Conservation (phyloP, 345 rosid species). For the Fremontodendron californicum region DNA sequence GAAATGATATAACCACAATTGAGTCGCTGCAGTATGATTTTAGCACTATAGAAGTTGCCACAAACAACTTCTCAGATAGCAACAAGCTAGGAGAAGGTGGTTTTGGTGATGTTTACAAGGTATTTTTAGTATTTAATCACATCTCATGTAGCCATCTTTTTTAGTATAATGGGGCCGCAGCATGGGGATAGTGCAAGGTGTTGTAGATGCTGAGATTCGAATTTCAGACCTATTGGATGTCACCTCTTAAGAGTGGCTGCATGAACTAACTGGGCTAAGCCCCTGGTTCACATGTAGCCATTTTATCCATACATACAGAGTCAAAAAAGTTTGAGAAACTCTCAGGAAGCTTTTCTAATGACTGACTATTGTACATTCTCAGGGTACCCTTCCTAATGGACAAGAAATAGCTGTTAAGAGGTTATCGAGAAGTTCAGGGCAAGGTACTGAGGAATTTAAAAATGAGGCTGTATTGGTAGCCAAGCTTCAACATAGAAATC, state of each 20-base stretch:
- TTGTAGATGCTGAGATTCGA: too few relatives aligned
- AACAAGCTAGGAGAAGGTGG: not conserved
- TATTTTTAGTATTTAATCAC: not conserved
- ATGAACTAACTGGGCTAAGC: too few relatives aligned
- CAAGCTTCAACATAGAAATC: slow-evolving; percentile 31
- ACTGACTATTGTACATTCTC: not conserved
- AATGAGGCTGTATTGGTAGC: slow-evolving; percentile 11
- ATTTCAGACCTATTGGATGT: too few relatives aligned
- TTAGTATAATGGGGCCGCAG: too few relatives aligned
- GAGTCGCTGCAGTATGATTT: not conserved
- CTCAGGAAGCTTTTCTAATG: not conserved
- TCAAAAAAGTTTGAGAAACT: too few relatives aligned
- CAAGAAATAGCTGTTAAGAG: slow-evolving; percentile 2
- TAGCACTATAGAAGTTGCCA: not conserved
- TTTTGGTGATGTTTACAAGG: not conserved
- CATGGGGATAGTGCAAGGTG: too few relatives aligned
- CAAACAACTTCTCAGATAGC: not conserved
- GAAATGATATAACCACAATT: not conserved
- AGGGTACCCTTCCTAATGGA: not conserved
- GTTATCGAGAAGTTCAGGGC: not conserved
- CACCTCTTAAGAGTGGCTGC: too few relatives aligned
- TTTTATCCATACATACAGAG: too few relatives aligned
- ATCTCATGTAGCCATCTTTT: too few relatives aligned
- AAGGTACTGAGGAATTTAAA: slow-evolving; percentile 4
- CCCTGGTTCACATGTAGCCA: too few relatives aligned